These are phyloP conservation scores for Trametes maxima DNA, from an alignment of 768 basidiomycete species.

Conservation along the genomic window DNA sequence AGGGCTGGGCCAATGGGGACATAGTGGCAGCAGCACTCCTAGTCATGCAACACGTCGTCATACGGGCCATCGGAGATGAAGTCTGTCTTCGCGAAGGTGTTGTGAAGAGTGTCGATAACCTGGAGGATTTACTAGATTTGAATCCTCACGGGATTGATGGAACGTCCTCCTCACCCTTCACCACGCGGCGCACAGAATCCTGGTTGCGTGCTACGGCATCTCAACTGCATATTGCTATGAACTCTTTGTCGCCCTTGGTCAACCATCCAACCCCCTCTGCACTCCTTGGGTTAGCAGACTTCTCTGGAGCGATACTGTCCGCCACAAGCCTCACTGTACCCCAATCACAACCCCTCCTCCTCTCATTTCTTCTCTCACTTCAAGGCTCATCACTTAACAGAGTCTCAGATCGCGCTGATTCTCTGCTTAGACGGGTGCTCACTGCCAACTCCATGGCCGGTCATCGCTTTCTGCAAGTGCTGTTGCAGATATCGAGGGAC, in stretches of 20 bases:
- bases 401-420: slow-evolving; percentile 52
- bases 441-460: slow-evolving; percentile 42
- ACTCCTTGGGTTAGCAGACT: slow-evolving; percentile 54
- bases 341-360: slow-evolving; percentile 63
- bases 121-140: slow-evolving; percentile 61
- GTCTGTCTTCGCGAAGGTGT: slow-evolving; percentile 65
- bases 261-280: slow-evolving; percentile 73
- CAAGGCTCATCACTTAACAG: slow-evolving; percentile 58
- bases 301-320: slow-evolving; percentile 58
- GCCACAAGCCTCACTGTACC: slow-evolving; percentile 65
- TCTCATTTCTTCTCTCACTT: slow-evolving; percentile 75
- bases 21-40: slow-evolving; percentile 58
- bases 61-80: slow-evolving; percentile 65
- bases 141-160: not conserved
- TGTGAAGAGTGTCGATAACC: slow-evolving; percentile 51
- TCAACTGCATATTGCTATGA: slow-evolving; percentile 83
- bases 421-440: slow-evolving; percentile 51
- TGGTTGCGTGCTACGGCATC: slow-evolving; percentile 85
- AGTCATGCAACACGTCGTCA: slow-evolving; percentile 56
- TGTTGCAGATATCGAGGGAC: slow-evolving; percentile 65
- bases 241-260: slow-evolving; percentile 68
- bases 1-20: slow-evolving; percentile 76
- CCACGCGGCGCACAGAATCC: slow-evolving; percentile 61
- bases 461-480: slow-evolving; percentile 51
- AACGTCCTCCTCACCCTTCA: slow-evolving; percentile 35